Evolutionary conservation across 305 asterid species (phyloP).

Genomic region (Rubia tinctorum): DNA sequence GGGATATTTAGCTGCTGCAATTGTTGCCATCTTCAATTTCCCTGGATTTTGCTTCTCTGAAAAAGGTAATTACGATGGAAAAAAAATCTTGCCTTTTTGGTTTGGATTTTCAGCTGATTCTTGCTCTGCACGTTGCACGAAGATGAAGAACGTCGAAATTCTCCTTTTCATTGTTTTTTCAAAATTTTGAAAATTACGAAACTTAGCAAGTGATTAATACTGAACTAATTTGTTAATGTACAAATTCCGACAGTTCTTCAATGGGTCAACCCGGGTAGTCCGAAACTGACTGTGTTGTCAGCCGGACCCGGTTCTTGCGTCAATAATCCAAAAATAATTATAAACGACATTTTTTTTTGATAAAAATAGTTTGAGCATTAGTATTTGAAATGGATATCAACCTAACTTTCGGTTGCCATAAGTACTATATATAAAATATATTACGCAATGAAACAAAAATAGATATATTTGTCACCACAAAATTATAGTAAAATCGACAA

Average conservation of each 20-base stretch:
- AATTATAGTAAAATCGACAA: background rate
- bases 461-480: background rate
- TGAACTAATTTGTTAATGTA: background rate
- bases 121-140: background rate
- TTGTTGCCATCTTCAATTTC: constrained; percentile 19
- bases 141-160: background rate
- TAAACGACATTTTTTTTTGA: background rate
- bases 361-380: background rate
- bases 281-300: background rate
- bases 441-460: constrained; percentile 1
- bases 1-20: constrained; percentile 14
- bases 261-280: background rate
- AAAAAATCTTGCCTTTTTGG: background rate
- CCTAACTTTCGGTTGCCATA: background rate
- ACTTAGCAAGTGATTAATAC: no score
- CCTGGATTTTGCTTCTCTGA: constrained; percentile 34
- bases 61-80: constrained; percentile 34
- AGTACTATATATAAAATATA: background rate
- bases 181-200: no score
- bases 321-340: background rate
- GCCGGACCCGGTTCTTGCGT: background rate
- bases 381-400: background rate
- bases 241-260: background rate
- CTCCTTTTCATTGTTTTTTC: no score
- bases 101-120: background rate